Percentiles rank a stretch among this genome's conserved stretches.
Evolutionary conservation across 2,329 filamentous ascomycete species (phyloP).

Genomic region (Aspergillus niger): DNA sequence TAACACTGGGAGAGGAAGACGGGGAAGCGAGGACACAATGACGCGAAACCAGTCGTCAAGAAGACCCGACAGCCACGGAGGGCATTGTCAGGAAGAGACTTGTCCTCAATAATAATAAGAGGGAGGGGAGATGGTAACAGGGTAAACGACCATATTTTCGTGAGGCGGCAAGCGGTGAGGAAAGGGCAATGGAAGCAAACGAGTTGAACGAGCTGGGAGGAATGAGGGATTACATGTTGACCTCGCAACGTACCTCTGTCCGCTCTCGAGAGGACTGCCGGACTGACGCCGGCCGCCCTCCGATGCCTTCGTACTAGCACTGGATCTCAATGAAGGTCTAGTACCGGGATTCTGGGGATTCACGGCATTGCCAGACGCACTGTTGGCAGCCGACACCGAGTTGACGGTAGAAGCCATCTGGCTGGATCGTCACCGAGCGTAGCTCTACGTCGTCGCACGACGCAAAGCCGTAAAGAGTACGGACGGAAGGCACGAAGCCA

Average conservation of each 20-base stretch:
- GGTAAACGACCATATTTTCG: not conserved
- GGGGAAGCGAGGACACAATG: not conserved
- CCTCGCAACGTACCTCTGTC: conserved; percentile 53
- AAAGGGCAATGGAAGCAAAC: conserved; percentile 11
- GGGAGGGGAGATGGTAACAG: conserved; percentile 4
- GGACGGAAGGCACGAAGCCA: conserved; percentile 34
- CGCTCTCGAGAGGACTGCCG: conserved; percentile 56
- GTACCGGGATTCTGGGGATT: conserved; percentile 41
- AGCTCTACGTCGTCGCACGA: conserved; percentile 40
- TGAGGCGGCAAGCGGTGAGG: conserved; percentile 19
- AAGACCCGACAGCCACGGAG: not conserved
- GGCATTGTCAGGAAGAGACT: not conserved
- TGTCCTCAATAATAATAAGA: not conserved
- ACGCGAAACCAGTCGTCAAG: not conserved
- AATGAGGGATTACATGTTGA: conserved; percentile 12
- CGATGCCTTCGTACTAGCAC: conserved; percentile 51
- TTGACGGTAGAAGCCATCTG: conserved; percentile 47
- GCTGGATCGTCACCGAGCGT: conserved; percentile 31
- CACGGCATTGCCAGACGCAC: conserved; percentile 39
- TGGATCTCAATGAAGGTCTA: conserved; percentile 54
- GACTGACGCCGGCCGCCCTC: conserved; percentile 59
- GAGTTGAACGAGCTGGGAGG: conserved; percentile 4
- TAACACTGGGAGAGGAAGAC: not conserved
- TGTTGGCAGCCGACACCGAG: conserved; percentile 39
- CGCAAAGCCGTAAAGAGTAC: conserved; percentile 32